Percentiles rank a stretch among this genome's conserved stretches.
These are phyloP conservation scores for Penicillium sp. DNA, from an alignment of 2,329 filamentous ascomycete species.

Conservation along the genomic window DNA sequence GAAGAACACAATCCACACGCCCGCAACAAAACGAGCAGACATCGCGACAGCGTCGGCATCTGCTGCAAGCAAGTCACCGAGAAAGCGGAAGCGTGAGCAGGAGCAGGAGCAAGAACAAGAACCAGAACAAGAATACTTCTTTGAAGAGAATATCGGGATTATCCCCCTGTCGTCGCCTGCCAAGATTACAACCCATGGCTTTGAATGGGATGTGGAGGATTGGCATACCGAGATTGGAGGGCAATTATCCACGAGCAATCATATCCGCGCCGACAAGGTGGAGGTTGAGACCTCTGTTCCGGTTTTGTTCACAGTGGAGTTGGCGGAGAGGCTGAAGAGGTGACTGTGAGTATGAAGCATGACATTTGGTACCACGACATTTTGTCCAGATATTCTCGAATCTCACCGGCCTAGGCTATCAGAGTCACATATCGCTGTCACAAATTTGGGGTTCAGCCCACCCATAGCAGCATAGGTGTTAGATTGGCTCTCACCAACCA, in stretches of 20 bases:
- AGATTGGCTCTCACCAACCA: not conserved
- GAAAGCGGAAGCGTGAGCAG: conserved; percentile 8
- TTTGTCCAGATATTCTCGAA: not conserved
- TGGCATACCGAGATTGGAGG: conserved; percentile 78
- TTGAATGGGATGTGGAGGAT: conserved; percentile 85
- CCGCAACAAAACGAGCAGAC: conserved; percentile 37
- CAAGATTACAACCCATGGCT: conserved; percentile 71
- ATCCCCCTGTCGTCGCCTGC: conserved; percentile 78
- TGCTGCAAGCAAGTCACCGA: not conserved
- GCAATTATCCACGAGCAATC: conserved; percentile 76
- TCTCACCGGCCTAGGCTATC: not conserved
- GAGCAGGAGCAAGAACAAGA: not conserved
- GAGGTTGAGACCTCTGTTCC: conserved; percentile 62
- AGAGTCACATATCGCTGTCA: too few relatives aligned
- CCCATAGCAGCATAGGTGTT: not conserved
- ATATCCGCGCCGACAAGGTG: conserved; percentile 61
- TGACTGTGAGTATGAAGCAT: not conserved
- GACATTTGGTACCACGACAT: not conserved
- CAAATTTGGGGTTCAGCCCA: not conserved
- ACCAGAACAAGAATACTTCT: conserved; percentile 42
- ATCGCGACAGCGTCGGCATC: not conserved
- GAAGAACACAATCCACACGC: conserved; percentile 65
- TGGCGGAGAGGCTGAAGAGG: conserved; percentile 45
- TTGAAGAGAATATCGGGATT: conserved; percentile 80
- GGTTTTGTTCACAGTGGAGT: conserved; percentile 72